These are phyloP conservation scores for Aureobasidium uvarum DNA, from an alignment of 2,329 filamentous ascomycete genomes.

Conservation along the genomic window DNA sequence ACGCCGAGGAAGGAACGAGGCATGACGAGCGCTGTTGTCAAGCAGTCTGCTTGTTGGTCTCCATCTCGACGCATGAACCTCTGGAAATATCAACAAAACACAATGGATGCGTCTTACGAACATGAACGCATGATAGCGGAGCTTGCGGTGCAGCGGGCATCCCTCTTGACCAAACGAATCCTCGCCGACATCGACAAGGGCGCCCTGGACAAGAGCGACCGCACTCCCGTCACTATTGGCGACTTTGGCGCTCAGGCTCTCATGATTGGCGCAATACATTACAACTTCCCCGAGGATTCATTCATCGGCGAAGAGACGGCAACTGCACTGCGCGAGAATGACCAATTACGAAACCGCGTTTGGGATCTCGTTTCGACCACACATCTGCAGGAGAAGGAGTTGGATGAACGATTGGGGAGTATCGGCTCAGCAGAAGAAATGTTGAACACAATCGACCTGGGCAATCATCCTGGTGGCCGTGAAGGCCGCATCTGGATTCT, in stretches of 20 bases:
- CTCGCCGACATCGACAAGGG: slow-evolving; percentile 51
- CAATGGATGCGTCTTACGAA: slow-evolving; percentile 53
- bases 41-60: background rate
- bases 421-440: slow-evolving; percentile 55
- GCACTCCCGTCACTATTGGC: slow-evolving; percentile 61
- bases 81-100: background rate
- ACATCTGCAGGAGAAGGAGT: slow-evolving; percentile 38
- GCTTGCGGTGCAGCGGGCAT: slow-evolving; percentile 81
- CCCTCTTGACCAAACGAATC: slow-evolving; percentile 57
- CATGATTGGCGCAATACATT: slow-evolving; percentile 57
- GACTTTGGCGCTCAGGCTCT: slow-evolving; percentile 64
- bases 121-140: slow-evolving; percentile 79
- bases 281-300: slow-evolving; percentile 54
- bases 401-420: slow-evolving; percentile 40
- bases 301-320: slow-evolving; percentile 64
- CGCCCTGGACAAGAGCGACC: slow-evolving; percentile 57
- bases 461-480: slow-evolving; percentile 45
- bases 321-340: slow-evolving; percentile 52
- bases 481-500: slow-evolving; percentile 58
- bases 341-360: slow-evolving; percentile 52
- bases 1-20: background rate
- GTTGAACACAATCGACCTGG: slow-evolving; percentile 61
- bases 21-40: background rate
- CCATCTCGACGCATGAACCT: background rate
- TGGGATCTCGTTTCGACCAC: slow-evolving; percentile 54